Evolutionary conservation across 768 basidiomycete species (phyloP).

Genomic region (Favolaschia claudopus): DNA sequence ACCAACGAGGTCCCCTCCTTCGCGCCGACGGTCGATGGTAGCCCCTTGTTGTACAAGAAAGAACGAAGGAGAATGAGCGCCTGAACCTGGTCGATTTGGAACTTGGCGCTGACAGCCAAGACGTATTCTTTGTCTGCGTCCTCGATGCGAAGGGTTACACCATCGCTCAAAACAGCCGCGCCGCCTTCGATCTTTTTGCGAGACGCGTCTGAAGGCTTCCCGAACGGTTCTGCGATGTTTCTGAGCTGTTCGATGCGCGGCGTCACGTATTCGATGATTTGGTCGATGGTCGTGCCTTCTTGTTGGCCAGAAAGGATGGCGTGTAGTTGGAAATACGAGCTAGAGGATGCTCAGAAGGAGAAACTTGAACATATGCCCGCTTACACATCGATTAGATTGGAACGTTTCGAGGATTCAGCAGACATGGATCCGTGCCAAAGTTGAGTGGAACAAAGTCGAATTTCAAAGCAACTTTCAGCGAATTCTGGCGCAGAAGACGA

Average conservation of each 20-base stretch:
- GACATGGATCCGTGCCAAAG: too few relatives aligned
- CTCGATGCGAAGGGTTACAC: conserved; percentile 66
- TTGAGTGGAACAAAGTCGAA: too few relatives aligned
- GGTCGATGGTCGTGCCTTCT: conserved; percentile 65
- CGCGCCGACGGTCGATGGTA: conserved; percentile 57
- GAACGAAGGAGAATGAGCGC: conserved; percentile 77
- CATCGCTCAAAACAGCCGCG: conserved; percentile 73
- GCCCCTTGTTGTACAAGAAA: conserved; percentile 80
- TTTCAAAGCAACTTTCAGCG: too few relatives aligned
- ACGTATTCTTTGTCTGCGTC: conserved; percentile 75
- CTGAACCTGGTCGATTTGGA: conserved; percentile 84
- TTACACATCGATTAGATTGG: conserved; percentile 77
- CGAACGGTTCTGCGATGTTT: conserved; percentile 69
- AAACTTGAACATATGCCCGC: conserved; percentile 31
- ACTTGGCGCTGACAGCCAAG: conserved; percentile 72
- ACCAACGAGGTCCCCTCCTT: conserved; percentile 52
- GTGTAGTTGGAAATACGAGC: conserved; percentile 55
- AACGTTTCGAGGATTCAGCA: conserved; percentile 63
- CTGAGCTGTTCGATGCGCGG: conserved; percentile 65
- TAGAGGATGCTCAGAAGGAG: neutral
- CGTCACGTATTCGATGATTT: conserved; percentile 64
- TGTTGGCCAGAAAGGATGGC: conserved; percentile 62
- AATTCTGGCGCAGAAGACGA: too few relatives aligned
- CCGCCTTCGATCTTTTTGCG: conserved; percentile 71
- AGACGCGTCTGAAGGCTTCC: conserved; percentile 72